Base-by-base conservation (phyloP, 2,329 filamentous ascomycete genomes). In the Penicillium hesseltinei region DNA sequence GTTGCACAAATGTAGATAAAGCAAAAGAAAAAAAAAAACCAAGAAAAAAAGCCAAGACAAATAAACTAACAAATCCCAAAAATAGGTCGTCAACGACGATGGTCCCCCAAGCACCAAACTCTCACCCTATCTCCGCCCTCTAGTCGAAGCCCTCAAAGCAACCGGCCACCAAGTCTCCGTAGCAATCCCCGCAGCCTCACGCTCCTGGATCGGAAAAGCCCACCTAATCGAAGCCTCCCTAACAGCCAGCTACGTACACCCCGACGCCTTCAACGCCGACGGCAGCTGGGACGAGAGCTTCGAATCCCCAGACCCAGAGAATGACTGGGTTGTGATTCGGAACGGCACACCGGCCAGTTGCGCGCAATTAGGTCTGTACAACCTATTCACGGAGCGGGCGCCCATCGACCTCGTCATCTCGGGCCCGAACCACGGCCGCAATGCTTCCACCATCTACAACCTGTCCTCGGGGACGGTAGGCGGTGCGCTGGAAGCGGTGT, bases 171-270 rank as follows among this genome's bases (percentile, higher is more conserved):
- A 78, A 29, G 90, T 97, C 66, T 95, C 90, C 15, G 92, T 97
- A 60, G 90, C 92, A 65, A 85, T 97, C 36, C 92, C 92, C 7
- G 85, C 95, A 71, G 87, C 86, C 5, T 93, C 96, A 73, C 87
- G 92, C 52, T 95, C 91, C 21, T 97, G 92, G 92, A 96, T 97
- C 71, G 92, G 91, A 66, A 97, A 97, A 80, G 92, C 92, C 1
- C 92, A 97, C 76, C 88, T 97, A 70, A 92, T 96, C 69, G 92
- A 92, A 62, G 87, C 92, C 73, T 87, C 88, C 2, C 82, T 94
- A 60, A 90, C 87, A 74, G 91, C 91, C 7, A 81, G 83, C 40
- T 95, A 93, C 78, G 94, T 91, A 74, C 87, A 87, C 5, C 83
- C 83, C 0, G 78, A 78, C 38, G 80, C 81, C 9, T 79, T 85